phyloP scores from a whole-genome alignment of 495 filamentous ascomycete species.

The Xylaria scruposa region DNA sequence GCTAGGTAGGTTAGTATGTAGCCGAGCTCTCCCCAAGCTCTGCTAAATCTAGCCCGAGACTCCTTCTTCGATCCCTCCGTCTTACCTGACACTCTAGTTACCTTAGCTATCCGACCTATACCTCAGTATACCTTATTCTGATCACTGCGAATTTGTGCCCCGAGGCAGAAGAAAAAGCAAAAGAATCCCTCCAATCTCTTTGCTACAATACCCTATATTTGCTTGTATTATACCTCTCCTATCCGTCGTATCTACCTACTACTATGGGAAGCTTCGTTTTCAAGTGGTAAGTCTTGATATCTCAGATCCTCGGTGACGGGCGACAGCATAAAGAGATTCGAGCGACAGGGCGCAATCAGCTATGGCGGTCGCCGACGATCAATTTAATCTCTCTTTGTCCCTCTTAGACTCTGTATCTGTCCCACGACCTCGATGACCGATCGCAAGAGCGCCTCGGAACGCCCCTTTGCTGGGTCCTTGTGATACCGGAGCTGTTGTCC shows the following conservation, averaged over 20 bases:
- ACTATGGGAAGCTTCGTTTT: slow-evolving; percentile 62
- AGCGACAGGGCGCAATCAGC: not conserved
- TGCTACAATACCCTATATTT: slow-evolving; percentile 9
- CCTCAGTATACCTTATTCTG: not conserved
- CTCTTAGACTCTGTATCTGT: not conserved
- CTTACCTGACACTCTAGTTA: slow-evolving; percentile 2
- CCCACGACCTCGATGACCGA: not conserved
- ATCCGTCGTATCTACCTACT: not conserved
- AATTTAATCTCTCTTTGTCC: not conserved
- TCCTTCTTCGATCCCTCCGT: slow-evolving; percentile 14
- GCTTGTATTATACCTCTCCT: not conserved
- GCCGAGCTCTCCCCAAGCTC: slow-evolving; percentile 22
- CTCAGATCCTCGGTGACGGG: not conserved
- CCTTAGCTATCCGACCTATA: not conserved
- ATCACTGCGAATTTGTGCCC: not conserved
- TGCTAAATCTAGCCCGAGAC: not conserved
- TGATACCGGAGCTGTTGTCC: slow-evolving; percentile 27
- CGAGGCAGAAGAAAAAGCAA: slow-evolving; percentile 1
- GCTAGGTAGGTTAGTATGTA: slow-evolving; percentile 12
- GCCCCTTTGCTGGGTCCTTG: slow-evolving; percentile 14
- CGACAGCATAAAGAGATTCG: not conserved
- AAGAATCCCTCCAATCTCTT: not conserved
- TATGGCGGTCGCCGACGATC: not conserved
- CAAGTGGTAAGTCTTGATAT: slow-evolving; percentile 55
- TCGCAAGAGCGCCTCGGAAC: slow-evolving; percentile 14